A percentile compares a stretch with the other conserved stretches of the same genome.
These are phyloP conservation scores for Ogataea polymorpha DNA, from an alignment of 805 yeast genomes.

Conservation along the genomic window DNA sequence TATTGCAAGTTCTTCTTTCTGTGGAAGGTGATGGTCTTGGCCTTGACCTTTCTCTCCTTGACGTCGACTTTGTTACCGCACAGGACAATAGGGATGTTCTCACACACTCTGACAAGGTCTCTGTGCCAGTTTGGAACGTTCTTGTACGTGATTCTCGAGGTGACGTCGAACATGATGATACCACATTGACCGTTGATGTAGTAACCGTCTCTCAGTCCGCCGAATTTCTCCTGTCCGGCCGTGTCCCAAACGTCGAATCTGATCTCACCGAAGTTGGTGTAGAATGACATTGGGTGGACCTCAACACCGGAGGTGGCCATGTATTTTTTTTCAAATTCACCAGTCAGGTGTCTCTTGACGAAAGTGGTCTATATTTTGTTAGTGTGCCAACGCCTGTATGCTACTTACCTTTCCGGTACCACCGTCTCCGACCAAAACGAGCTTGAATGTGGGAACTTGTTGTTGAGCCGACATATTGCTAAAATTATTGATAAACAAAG, in stretches of 20 bases:
- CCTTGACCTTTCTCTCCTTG: constrained; percentile 99
- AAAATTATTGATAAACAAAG: constrained; percentile 5
- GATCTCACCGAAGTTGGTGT: constrained; percentile 98
- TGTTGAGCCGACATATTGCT: constrained; percentile 51
- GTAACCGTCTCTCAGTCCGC: constrained; percentile 99
- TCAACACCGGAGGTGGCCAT: constrained; percentile 99
- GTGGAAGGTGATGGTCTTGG: constrained; percentile 99
- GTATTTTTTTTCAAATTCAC: constrained; percentile 98
- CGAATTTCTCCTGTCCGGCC: constrained; percentile 99
- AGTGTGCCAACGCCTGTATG: background rate
- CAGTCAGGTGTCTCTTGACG: constrained; percentile 98
- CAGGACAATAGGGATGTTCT: constrained; percentile 97
- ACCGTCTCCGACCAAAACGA: constrained; percentile 99
- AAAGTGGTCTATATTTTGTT: constrained; percentile 71
- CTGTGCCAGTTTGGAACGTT: constrained; percentile 99
- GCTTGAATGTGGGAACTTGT: constrained; percentile 94
- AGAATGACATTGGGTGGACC: constrained; percentile 97
- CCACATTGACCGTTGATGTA: constrained; percentile 99
- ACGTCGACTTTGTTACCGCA: constrained; percentile 99
- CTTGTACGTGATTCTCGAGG: constrained; percentile 98
- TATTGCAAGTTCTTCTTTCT: constrained; percentile 99
- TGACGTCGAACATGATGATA: constrained; percentile 99
- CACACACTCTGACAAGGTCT: constrained; percentile 99
- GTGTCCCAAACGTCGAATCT: constrained; percentile 99
- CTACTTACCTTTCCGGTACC: constrained; percentile 93